These are phyloP conservation scores for Withania somnifera DNA, from an alignment of 305 asterid species.

Conservation along the genomic window DNA sequence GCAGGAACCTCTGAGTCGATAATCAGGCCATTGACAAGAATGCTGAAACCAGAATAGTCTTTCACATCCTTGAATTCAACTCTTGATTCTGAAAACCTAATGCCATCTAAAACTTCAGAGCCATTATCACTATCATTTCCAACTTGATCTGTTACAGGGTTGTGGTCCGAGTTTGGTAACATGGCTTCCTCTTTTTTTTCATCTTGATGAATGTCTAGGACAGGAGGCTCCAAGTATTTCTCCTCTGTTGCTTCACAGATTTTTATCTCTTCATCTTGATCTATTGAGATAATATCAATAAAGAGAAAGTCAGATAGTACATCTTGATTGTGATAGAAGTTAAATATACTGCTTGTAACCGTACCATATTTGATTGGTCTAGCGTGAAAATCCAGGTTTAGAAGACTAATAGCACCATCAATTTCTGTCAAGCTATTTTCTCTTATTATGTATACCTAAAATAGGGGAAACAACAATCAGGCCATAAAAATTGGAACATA, in stretches of 20 bases:
- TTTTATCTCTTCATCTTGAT: conserved; percentile 4
- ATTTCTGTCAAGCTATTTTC: conserved; percentile 16
- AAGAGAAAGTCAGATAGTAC: background rate
- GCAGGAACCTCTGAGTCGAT: conserved; percentile 41
- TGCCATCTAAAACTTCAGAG: conserved; percentile 14
- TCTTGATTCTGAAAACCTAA: conserved; percentile 18
- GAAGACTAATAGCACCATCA: conserved; percentile 23
- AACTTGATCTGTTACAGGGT: conserved; percentile 10
- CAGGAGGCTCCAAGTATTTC: background rate
- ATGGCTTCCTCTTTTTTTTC: conserved; percentile 6
- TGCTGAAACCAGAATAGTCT: conserved; percentile 27
- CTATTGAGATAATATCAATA: background rate
- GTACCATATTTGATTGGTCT: conserved; percentile 21
- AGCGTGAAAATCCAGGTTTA: conserved; percentile 6
- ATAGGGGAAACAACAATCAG: background rate
- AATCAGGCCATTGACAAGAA: conserved; percentile 35
- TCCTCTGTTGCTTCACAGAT: background rate
- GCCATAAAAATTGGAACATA: background rate
- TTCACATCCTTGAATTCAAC: conserved; percentile 32
- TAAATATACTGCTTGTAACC: background rate
- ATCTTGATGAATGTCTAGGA: background rate
- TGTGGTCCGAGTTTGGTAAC: background rate
- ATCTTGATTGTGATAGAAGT: background rate
- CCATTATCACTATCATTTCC: conserved; percentile 3
- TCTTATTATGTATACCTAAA: conserved; percentile 44